Evolutionary conservation across 1,139 yeast species (phyloP), one percentile per base, ranked within the genome.

Genomic region (Nadsonia commutata): DNA sequence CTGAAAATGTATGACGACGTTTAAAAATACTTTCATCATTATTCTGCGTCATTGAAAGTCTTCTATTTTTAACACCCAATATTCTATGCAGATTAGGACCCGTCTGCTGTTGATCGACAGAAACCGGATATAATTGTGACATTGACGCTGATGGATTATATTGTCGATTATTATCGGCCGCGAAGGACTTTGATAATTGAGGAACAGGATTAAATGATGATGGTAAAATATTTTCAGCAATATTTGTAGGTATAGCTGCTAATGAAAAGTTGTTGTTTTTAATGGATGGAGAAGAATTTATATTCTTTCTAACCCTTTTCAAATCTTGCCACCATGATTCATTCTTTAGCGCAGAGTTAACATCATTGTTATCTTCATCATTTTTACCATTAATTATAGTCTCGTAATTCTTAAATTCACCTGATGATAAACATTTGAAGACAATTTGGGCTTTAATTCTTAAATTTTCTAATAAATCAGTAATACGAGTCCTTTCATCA

Each of bases 371-470:
- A 22, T 52, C 56, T 1, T 42, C 41, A 1, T 36, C 43, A 66
- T 27, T 20, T 9, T 67, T 70, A 0, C 95, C 96, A 50, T 78
- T 78, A 3, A 85, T 76, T 51, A 90, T 73, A 39, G 80, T 78
- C 49, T 85, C 80, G 57, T 90, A 90, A 1, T 78, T 70, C 36
- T 71, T 65, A 47, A 82, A 76, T 1, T 68, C 62, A 3, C 80
- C 83, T 40, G 68, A 67, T 48, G 70, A 74, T 38, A 90, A 67
- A 48, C 93, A 78, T 3, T 80, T 66, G 1, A 86, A 86, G 39
- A 80, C 62, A 17, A 85, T 68, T 48, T 76, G 77, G 0, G 96
- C 95, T 37, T 78, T 80, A 46, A 90, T 88, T 54, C 98, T 71
- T 45, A 90, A 67, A 20, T 78, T 79, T n/a, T 75, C 78, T 39